Conservation (phyloP, 345 rosid genomes). For the Pistacia integerrima region DNA sequence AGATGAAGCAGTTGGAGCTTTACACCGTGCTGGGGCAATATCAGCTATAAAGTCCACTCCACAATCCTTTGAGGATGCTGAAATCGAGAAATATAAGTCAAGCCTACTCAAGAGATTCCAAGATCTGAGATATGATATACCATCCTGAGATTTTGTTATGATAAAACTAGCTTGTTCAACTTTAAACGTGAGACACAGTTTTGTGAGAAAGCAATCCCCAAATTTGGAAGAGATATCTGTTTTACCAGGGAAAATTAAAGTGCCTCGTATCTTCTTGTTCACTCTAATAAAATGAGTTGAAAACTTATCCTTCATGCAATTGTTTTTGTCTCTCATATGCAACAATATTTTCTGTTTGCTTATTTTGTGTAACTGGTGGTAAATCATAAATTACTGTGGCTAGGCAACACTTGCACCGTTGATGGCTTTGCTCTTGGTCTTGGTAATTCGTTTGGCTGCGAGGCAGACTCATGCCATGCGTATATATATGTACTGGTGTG, state of each 20-base stretch:
- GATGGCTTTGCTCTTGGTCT: no score
- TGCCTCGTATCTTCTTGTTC: neutral
- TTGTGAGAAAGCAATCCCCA: neutral
- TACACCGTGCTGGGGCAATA: slow-evolving; percentile 60
- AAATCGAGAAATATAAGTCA: slow-evolving; percentile 51
- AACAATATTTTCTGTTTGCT: no score
- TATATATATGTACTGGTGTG: no score
- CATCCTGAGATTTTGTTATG: slow-evolving; percentile 23
- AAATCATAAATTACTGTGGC: no score
- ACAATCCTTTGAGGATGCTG: slow-evolving; percentile 55
- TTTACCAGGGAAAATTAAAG: neutral
- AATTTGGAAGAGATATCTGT: neutral
- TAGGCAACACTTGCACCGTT: no score
- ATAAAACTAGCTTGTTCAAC: neutral
- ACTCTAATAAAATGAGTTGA: neutral
- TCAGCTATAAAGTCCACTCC: slow-evolving; percentile 56
- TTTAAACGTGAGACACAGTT: neutral
- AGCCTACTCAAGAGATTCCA: slow-evolving; percentile 67
- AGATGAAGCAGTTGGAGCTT: slow-evolving; percentile 75
- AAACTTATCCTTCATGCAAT: neutral
- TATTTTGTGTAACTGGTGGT: no score
- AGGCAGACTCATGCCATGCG: no score
- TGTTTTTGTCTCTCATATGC: no score
- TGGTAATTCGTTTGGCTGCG: no score
- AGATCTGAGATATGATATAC: slow-evolving; percentile 41